phyloP scores from a whole-genome alignment of 768 basidiomycete genomes.

The Fibroporia radiculosa region DNA sequence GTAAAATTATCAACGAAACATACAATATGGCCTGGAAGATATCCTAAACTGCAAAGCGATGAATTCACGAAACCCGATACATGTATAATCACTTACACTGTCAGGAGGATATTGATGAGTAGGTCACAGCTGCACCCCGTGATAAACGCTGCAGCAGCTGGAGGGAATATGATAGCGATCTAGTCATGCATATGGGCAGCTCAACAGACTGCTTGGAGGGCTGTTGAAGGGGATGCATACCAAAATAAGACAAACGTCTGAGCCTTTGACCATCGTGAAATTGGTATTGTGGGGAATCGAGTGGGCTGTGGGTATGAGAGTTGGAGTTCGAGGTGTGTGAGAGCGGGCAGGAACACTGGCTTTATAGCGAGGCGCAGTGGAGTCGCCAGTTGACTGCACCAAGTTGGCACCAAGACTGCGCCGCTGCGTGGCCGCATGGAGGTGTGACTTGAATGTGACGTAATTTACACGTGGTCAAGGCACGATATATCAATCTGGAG shows the following conservation, averaged over 20 bases:
- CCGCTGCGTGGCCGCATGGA: not conserved
- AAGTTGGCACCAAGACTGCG: too few relatives aligned
- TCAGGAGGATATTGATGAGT: constrained; percentile 76
- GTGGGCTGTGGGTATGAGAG: too few relatives aligned
- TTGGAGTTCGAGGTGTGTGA: constrained; percentile 1
- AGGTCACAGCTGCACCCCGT: constrained; percentile 84
- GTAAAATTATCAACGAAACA: constrained; percentile 11
- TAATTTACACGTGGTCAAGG: not conserved
- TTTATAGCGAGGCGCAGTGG: too few relatives aligned
- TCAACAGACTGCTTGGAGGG: not conserved
- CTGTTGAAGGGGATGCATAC: constrained; percentile 40
- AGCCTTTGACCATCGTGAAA: constrained; percentile 42
- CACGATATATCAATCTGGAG: not conserved
- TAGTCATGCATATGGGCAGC: constrained; percentile 20
- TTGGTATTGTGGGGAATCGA: too few relatives aligned
- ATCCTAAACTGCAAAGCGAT: constrained; percentile 51
- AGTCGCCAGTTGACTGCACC: too few relatives aligned
- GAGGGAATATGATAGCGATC: constrained; percentile 78
- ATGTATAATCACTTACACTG: constrained; percentile 41
- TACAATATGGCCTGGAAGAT: constrained; percentile 57
- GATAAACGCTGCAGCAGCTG: constrained; percentile 69
- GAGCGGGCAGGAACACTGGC: too few relatives aligned
- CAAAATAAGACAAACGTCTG: constrained; percentile 74
- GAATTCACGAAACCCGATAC: not conserved
- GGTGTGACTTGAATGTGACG: not conserved